Evolutionary conservation across 805 yeast species (phyloP), one percentile per base, ranked within the genome.

Genomic region (Saccharomycopsis capsularis): DNA sequence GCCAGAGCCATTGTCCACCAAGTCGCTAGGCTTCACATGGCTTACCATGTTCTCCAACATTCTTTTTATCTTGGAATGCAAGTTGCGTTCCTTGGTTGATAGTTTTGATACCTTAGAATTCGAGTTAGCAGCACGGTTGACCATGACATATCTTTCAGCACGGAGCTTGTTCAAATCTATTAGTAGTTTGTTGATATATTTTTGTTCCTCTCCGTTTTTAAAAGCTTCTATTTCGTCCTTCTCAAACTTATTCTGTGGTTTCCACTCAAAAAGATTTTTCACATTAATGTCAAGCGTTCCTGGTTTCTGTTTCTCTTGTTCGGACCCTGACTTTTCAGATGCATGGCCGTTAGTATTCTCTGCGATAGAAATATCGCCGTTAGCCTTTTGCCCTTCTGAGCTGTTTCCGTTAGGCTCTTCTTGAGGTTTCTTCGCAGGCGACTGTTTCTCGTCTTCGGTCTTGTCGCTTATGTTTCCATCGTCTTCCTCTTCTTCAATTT

Each of bases 171-270:
- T 76, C 23, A 85, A 61, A 50, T 77, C 73, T 9, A 69, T 55
- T 21, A 85, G 57, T 40, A 74, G 64, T 40, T 65, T 59, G 25
- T 73, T 69, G 34, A 81, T 68, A 18, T 68, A 63, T 44, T 71
- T 59, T 39, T 66, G 63, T 46, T 69, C 74, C 1, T 65, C 60
- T 24, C 76, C 76, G 9, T 64, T 58, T 39, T 64, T 59, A 36
- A 72, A 70, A 0, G 75, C 74, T 42, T 69, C 69, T n/a, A 75
- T 55, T 58, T 76, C 82, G 55, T 76, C 81, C 27, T 73, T 73
- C 34, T 68, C 78, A 23, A 77, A 67, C 44, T 64, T 65, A 56
- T 69, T 70, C 4, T 65, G 65, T 4, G 80, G 78, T 15, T 68
- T 59, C 83, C 83, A 78, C 41, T 69, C 67, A 34, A 73, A 61